Base-by-base conservation (phyloP, 1,284 basidiomycete genomes). In the Blastosporella zonata region DNA sequence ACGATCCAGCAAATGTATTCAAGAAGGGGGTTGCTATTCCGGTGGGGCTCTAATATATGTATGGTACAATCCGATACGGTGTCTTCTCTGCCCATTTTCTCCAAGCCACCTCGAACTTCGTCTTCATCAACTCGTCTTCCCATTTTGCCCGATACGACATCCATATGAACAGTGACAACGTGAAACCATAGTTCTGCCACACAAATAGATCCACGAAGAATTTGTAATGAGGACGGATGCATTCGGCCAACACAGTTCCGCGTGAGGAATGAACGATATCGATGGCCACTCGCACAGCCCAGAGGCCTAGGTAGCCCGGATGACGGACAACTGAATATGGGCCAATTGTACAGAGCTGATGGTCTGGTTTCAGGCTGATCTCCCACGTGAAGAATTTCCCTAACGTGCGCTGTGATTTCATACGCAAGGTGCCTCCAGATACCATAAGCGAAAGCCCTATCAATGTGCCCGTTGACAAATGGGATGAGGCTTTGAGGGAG, bases 1-100 rank as follows among this genome's bases (percentile, higher is more conserved):
- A 49, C 22, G 51, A 57, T 27, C 51, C 53, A 23, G 46, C 49
- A 4, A 53, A 49, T 18, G 41, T 50, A 18, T 49, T 43, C 46
- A 53, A 38, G 18, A 50, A 45, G 39, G 51, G 42, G 29, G 20
- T 38, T 22, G 17, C 37, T 48, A 33, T 47, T 43, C 34, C 28
- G n/a, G n/a, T n/a, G 36, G 39, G 15, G 29, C 43, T 40, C 43
- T 15, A 51, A 28, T 49, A 50, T 37, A 31, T 43, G 31, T 46
- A 44, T 0, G 47, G 47, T 21, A 49, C 35, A 9, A 49, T 12
- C 20, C 46, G 46, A 48, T 48, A 48, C 6, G 31, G 46, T 25
- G 46, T 48, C 34, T 36, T 23, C 23, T 37, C 27, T 13, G 13
- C 34, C 47, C 47, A 49, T 13, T 43, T 34, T 6, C 10, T 43